Evolutionary conservation across 176 grass and related monocot genomes (phyloP).

Genomic region (Triticum monococcum): DNA sequence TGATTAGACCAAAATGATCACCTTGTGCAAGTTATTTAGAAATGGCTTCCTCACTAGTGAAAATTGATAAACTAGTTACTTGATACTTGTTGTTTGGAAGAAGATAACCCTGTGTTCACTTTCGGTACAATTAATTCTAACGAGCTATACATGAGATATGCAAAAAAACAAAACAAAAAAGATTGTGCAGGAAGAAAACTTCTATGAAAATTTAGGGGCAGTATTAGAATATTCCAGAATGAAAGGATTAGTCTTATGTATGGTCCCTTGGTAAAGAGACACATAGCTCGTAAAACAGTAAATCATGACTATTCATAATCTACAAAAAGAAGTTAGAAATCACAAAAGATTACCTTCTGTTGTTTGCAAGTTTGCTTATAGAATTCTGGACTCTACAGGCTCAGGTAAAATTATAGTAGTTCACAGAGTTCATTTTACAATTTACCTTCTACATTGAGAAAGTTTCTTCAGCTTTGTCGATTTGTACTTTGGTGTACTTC

Average conservation of each 20-base stretch:
- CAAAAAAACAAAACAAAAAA: background rate
- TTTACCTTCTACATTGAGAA: background rate
- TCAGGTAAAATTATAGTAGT: background rate
- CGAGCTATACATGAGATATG: background rate
- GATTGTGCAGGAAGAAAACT: background rate
- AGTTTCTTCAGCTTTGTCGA: background rate
- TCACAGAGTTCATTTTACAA: background rate
- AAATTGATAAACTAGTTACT: constrained; percentile 7
- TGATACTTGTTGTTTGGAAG: background rate
- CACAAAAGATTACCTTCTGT: background rate
- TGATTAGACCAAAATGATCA: constrained; percentile 18
- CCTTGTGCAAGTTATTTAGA: background rate
- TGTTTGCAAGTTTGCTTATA: background rate
- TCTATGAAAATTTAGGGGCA: background rate
- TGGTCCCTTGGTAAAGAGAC: background rate
- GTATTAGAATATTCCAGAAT: background rate
- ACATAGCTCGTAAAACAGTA: background rate
- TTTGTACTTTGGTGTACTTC: background rate
- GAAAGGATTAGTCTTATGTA: background rate
- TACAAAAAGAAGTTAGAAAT: background rate
- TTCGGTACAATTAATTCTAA: background rate
- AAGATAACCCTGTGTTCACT: background rate
- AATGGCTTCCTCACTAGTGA: background rate
- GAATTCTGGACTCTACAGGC: background rate
- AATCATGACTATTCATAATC: background rate